These are phyloP conservation scores for Naganishia vishniacii DNA, from an alignment of 768 basidiomycete species.

Conservation along the genomic window DNA sequence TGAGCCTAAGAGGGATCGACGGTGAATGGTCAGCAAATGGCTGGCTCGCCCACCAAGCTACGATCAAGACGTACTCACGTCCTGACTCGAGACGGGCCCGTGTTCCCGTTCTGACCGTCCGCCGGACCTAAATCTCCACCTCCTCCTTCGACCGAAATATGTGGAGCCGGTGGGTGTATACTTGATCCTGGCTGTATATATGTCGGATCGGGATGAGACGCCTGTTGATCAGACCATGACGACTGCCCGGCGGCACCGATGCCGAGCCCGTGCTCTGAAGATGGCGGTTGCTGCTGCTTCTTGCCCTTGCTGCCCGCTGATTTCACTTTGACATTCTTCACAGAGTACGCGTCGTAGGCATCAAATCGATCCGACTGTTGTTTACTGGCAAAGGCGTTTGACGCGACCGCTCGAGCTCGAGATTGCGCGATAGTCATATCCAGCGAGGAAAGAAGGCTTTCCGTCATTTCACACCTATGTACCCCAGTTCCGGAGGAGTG, in stretches of 20 bases:
- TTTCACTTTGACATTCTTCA: background rate
- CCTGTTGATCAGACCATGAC: no score
- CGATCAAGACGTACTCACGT: conserved; percentile 7
- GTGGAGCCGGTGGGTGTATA: no score
- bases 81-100: conserved; percentile 1
- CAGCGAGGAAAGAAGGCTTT: conserved; percentile 9
- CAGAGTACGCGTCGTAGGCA: background rate
- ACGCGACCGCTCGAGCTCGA: conserved; percentile 7
- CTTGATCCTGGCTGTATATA: no score
- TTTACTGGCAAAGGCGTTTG: conserved; percentile 1
- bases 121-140: no score
- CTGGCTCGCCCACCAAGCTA: background rate
- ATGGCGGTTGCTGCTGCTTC: conserved; percentile 6
- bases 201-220: no score
- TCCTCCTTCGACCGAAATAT: background rate
- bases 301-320: background rate
- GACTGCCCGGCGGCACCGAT: no score
- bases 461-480: conserved; percentile 12
- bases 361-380: conserved; percentile 3
- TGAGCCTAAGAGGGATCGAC: no score
- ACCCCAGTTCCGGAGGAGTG: no score
- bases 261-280: background rate
- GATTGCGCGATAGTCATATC: conserved; percentile 12
- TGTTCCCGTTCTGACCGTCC: background rate
- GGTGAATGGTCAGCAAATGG: no score